Base-by-base conservation (phyloP, 1,284 basidiomycete species). In the Schizopora paradoxa region DNA sequence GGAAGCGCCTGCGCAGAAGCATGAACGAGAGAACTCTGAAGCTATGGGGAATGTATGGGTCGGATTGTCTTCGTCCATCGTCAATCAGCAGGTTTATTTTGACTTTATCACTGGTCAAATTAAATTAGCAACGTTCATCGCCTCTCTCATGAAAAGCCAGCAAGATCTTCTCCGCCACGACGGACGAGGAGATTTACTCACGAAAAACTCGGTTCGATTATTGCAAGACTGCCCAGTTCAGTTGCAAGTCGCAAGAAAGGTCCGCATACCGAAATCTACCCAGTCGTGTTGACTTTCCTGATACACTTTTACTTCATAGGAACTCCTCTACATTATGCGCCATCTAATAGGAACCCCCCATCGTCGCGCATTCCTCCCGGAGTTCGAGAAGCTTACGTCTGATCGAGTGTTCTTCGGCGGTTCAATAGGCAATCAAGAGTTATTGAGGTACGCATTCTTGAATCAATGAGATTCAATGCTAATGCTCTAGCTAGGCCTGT, bases 21-120 rank as follows among this genome's bases (percentile, higher is more conserved):
- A 84, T 56, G 88, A 91, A 14, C 82, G 93, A 54, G 78, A 82
- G 45, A 82, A 91, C 52, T 83, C 76, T 48, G 85, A 87, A 59
- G 84, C 76, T 55, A 90, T 76, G 82, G 86, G 72, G 10, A 76
- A 81, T 33, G 76, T 86, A 41, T 97, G 92, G 81, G 77, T 90
- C 19, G 95, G 94, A 18, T 86, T 96, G 63, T 80, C 92, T 1
- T 70, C 77, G 13, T 75, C 75, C 21, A 83, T 92, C 44, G 79
- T 77, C 57, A 96, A 97, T 61, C 63, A 80, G 6, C 72, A 78
- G 28, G 74, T 87, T 29, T 99, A 94, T 65, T 77, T 79, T 19
- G 95, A 98, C 61, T 86, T 98, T 56, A 82, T 97, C 54, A 82
- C 82, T 46, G 88, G 92, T 0, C 95, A 99, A 65, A 89, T 96